Evolutionary conservation across 345 rosid genomes (phyloP), one percentile per base, ranked within the genome.

Genomic region (Eucalyptus rudis): DNA sequence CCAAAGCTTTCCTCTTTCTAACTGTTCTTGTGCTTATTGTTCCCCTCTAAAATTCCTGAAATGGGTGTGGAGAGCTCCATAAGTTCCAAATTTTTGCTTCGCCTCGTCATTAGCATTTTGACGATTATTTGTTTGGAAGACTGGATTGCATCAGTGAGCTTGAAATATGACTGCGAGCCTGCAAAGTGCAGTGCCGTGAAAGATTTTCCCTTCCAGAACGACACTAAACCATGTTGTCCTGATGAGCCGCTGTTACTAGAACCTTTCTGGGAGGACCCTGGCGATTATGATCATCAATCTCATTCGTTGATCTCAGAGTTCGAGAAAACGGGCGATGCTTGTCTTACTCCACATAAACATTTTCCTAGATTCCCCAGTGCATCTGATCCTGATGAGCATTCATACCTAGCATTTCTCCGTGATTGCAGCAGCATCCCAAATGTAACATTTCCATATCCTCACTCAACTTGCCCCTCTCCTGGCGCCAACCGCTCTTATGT

Each of bases 171-270:
- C 8, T 59, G 31, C 66, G 2, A 59, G 14, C 14, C 14, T 59
- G 66, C 6, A 14, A 14, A 59, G 66, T 27, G 15, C 6, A 0
- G 29, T 1, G 8, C 13, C 66, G 0, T 11, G 31, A 59, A 11
- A 3, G 66, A n/a, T 27, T 12, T 11, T 59, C 2, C 31, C 31
- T 27, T 12, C 68, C 2, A 7, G 68, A 59, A 12, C 31, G 31
- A 59, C 16, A 0, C 62, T 22, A 10, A 0, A 56, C 13, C 6
- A 24, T 51, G 56, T 7, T 3, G 50, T 13, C 15, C 4, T 49
- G 8, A 7, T 17, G 13, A 7, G 8, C 56, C 20, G 7, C 56
- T 4, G 56, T 1, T 16, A 6, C 22, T 51, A 7, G 2, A 51
- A 16, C 7, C 56, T 51, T 15, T 19, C 8, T 7, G 22, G 20